These are phyloP conservation scores for Penicillium subrubescens DNA, from an alignment of 495 filamentous ascomycete genomes.

Conservation along the genomic window DNA sequence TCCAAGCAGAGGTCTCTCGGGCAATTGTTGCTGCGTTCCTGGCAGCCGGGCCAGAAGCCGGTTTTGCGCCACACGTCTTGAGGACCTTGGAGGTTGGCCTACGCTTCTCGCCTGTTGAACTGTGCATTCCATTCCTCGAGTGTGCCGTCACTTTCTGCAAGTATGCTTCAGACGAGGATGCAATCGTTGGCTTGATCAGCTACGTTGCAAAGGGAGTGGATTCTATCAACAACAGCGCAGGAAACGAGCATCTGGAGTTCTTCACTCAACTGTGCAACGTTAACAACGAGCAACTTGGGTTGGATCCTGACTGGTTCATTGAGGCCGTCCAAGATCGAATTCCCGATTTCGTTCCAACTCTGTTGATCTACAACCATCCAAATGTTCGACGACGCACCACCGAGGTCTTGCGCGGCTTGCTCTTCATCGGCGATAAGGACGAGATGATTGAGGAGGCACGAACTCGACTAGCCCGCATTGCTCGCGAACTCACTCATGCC, in stretches of 20 bases:
- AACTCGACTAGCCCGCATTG: slow-evolving; percentile 27
- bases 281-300: slow-evolving; percentile 42
- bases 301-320: slow-evolving; percentile 39
- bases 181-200: slow-evolving; percentile 48
- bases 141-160: slow-evolving; percentile 52
- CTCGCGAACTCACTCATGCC: slow-evolving; percentile 36
- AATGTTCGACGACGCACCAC: slow-evolving; percentile 56
- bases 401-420: slow-evolving; percentile 57
- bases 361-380: slow-evolving; percentile 65
- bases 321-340: slow-evolving; percentile 55
- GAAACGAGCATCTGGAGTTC: slow-evolving; percentile 61
- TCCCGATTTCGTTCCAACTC: slow-evolving; percentile 65
- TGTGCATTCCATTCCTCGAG: slow-evolving; percentile 55
- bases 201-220: slow-evolving; percentile 58
- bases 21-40: slow-evolving; percentile 47
- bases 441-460: slow-evolving; percentile 32
- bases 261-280: slow-evolving; percentile 49
- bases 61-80: slow-evolving; percentile 43
- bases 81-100: slow-evolving; percentile 55
- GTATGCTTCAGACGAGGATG: slow-evolving; percentile 35
- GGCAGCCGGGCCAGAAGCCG: slow-evolving; percentile 47
- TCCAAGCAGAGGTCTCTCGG: slow-evolving; percentile 29
- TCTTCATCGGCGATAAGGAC: slow-evolving; percentile 40
- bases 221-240: slow-evolving; percentile 57
- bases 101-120: slow-evolving; percentile 56